Evolutionary conservation across 176 grass and related monocot species (phyloP).

Genomic region (Lolium perenne): DNA sequence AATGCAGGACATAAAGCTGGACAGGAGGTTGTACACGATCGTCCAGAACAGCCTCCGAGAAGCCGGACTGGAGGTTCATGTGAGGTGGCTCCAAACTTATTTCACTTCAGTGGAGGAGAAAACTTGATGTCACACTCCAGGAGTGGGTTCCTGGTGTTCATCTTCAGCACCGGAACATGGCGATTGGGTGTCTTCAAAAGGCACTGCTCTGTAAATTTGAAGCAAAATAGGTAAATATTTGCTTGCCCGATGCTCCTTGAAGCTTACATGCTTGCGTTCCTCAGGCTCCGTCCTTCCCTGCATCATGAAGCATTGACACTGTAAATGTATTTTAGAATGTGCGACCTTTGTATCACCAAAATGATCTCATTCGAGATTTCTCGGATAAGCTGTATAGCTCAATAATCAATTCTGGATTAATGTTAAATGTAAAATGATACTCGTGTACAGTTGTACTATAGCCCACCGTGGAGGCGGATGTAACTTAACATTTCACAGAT

Average conservation of each 20-base stretch:
- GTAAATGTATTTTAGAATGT: slow-evolving; percentile 52
- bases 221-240: slow-evolving; percentile 50
- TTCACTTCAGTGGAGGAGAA: slow-evolving; percentile 68
- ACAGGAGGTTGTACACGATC: slow-evolving; percentile 67
- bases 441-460: slow-evolving; percentile 47
- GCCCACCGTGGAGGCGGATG: slow-evolving; percentile 2
- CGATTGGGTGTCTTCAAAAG: not conserved
- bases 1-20: slow-evolving; percentile 51
- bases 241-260: slow-evolving; percentile 34
- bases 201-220: slow-evolving; percentile 43
- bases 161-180: slow-evolving; percentile 10
- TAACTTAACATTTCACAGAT: slow-evolving; percentile 25
- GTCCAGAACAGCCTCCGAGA: slow-evolving; percentile 70
- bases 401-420: slow-evolving; percentile 30
- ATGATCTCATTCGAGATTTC: slow-evolving; percentile 37
- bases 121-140: slow-evolving; percentile 51
- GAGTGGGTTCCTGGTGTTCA: slow-evolving; percentile 14
- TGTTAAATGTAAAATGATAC: slow-evolving; percentile 35
- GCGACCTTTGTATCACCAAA: slow-evolving; percentile 39
- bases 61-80: slow-evolving; percentile 74
- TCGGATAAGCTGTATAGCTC: slow-evolving; percentile 31
- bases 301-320: slow-evolving; percentile 34
- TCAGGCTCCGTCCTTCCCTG: slow-evolving; percentile 11
- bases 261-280: slow-evolving; percentile 27
- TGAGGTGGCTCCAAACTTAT: slow-evolving; percentile 70